Evolutionary conservation across 306 rosid species (phyloP), one percentile per base, ranked within the genome.

Genomic region (Adenanthera pavonina): DNA sequence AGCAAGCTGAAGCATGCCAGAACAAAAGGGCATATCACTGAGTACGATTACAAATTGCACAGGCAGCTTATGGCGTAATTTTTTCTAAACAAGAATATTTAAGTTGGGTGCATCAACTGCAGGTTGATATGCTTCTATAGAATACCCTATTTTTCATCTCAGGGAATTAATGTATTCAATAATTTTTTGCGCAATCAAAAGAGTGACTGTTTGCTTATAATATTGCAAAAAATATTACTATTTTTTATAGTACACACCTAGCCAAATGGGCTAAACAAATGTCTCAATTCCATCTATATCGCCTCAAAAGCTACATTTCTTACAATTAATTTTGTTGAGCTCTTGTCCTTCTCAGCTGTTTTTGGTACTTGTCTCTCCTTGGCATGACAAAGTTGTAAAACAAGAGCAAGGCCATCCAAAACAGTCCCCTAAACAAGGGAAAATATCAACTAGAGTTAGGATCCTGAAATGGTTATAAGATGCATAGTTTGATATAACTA

Each of bases 241-340:
- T 61, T 34, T 25, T 25, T 25, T 59, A 78, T 14, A 69, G 69
- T 44, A 90, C 79, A 92, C 73, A 95, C 99, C 99, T 96, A 97
- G 83, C 99, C 97, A 80, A 91, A 96, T 54, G 99, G 93, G 81
- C 91, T 87, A 82, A 96, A 96, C 70, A 96, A 88, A 83, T 90
- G 94, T 68, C 97, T 89, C 80, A 96, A 80, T 49, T 96, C 99
- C 89, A 91, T 93, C 87, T 85, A 87, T 43, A 94, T 91, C 44
- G 99, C 98, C 86, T 93, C 90, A 68, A 96, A 96, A 69, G 99
- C 98, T 59, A 93, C 92, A 77, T 96, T 96, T 90, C 54, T 89
- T 16, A 96, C 91, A 62, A 89, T 91, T 79, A 93, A 80, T 71
- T 96, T 96, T 54, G 97, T 96, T 35, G 98, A 93, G 82, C 94